Conservation (phyloP, 768 basidiomycete genomes). For the Mycena latifolia region DNA sequence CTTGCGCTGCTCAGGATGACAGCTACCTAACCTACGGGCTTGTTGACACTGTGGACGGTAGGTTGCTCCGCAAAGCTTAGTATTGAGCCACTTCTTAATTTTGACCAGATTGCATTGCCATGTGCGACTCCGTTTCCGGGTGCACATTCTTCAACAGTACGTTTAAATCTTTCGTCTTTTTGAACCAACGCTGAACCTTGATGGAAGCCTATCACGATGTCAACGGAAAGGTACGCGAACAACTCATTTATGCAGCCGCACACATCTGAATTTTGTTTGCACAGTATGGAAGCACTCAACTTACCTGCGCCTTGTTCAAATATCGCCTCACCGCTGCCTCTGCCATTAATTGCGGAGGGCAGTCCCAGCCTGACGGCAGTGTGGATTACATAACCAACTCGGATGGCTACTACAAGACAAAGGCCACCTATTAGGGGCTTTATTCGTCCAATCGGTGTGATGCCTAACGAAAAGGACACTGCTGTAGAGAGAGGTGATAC, state of each 20-base stretch:
- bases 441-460: neutral
- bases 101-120: slow-evolving; percentile 45
- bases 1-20: slow-evolving; percentile 46
- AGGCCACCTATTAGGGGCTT: slow-evolving; percentile 11
- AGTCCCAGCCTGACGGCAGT: slow-evolving; percentile 49
- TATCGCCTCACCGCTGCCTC: slow-evolving; percentile 43
- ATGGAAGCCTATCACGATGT: slow-evolving; percentile 50
- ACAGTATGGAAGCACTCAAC: slow-evolving; percentile 49
- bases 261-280: neutral
- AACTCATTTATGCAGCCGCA: neutral
- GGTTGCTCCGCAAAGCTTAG: neutral
- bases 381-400: slow-evolving; percentile 47
- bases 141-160: slow-evolving; percentile 50
- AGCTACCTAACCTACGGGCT: slow-evolving; percentile 52
- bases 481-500: neutral
- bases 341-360: slow-evolving; percentile 49
- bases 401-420: slow-evolving; percentile 47
- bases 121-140: slow-evolving; percentile 46
- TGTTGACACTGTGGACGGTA: slow-evolving; percentile 49
- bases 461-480: slow-evolving; percentile 6
- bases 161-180: slow-evolving; percentile 20
- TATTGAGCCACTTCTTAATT: neutral
- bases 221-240: slow-evolving; percentile 49
- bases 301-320: slow-evolving; percentile 51
- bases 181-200: neutral